phyloP scores from a whole-genome alignment of 345 rosid genomes.

The Linum lewisii region DNA sequence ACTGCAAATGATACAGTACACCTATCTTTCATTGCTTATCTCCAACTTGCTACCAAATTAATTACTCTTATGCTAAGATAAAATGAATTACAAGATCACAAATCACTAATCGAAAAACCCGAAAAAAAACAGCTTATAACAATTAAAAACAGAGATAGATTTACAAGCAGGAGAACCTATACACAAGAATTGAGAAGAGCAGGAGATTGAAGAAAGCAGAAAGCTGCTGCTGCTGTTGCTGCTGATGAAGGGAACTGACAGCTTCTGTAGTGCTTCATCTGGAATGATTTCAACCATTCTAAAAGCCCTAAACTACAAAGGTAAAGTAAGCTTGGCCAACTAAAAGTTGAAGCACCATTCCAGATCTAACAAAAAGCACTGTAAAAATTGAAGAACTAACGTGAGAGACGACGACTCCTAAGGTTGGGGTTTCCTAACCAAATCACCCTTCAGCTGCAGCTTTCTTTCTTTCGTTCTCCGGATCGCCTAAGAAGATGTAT shows the following conservation, averaged over 20 bases:
- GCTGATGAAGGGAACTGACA: not conserved
- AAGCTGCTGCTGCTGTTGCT: not conserved
- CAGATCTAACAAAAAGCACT: too few relatives aligned
- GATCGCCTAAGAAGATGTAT: slow-evolving; percentile 5
- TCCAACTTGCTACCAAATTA: slow-evolving; percentile 9
- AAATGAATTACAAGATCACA: slow-evolving; percentile 46
- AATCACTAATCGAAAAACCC: not conserved
- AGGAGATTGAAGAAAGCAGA: slow-evolving; percentile 11
- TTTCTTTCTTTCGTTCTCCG: slow-evolving; percentile 9
- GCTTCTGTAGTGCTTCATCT: slow-evolving; percentile 6
- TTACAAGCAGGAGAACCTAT: slow-evolving; percentile 24
- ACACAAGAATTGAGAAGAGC: slow-evolving; percentile 39
- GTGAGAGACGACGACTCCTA: not conserved
- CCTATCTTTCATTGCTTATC: not conserved
- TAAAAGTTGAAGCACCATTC: slow-evolving; percentile 32
- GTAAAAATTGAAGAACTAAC: not conserved
- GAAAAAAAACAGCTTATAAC: too few relatives aligned
- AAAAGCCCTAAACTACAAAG: slow-evolving; percentile 26
- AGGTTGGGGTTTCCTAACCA: not conserved
- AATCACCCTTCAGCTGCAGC: not conserved
- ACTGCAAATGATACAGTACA: too few relatives aligned
- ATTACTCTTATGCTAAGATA: too few relatives aligned
- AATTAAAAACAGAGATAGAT: not conserved
- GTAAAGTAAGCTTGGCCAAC: slow-evolving; percentile 31
- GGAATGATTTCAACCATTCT: slow-evolving; percentile 37